Base-by-base conservation (phyloP, 2,329 filamentous ascomycete genomes). In the Sporothrix schenckii region DNA sequence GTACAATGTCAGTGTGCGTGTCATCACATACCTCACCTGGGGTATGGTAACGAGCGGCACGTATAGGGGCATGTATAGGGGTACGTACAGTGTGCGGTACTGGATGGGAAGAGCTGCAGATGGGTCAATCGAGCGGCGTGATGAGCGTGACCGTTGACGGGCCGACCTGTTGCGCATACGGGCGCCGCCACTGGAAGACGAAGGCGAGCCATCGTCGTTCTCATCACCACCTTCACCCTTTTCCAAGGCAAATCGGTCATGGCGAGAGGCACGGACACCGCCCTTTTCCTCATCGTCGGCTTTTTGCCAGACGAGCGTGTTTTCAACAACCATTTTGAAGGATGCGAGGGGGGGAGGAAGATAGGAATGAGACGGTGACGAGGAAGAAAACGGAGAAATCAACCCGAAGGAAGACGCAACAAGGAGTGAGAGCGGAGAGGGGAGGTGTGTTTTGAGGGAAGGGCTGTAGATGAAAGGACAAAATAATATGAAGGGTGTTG, bases 1-100 rank as follows among this genome's bases (percentile, higher is more conserved):
- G 70, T 27, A 16, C 24, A 53, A 14, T 44, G n/a, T 53, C 14
- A 39, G 47, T 24, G 24, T 24, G 6, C 4, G 4, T 34, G 34
- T 34, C 34, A 9, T 34, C 34, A 34, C 34, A 34, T 34, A 34
- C 34, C 34, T 7, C 19, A 9, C 11, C 14, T 41, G 5, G 21
- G 16, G 34, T 4, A 30, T 30, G 4, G 3, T 30, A 30, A 30
- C 3, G 27, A 30, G 27, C 27, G 27, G 27, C 27, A 53, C 34
- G 34, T 34, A 19, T 19, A 11, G 16, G 56, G 16, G 21, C 27
- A 13, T 41, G 10, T 39, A n/a, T 61, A 49, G 14, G 11, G 30
- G 81, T 81, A 58, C 66, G 19, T 81, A 86, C 80, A 86, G 78
- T 3, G 84, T 86, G 53, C 84, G 82, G 74, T 86, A 87, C 72